Conservation (phyloP, 1,139 yeast species). For the Scheffersomyces insectosa region DNA sequence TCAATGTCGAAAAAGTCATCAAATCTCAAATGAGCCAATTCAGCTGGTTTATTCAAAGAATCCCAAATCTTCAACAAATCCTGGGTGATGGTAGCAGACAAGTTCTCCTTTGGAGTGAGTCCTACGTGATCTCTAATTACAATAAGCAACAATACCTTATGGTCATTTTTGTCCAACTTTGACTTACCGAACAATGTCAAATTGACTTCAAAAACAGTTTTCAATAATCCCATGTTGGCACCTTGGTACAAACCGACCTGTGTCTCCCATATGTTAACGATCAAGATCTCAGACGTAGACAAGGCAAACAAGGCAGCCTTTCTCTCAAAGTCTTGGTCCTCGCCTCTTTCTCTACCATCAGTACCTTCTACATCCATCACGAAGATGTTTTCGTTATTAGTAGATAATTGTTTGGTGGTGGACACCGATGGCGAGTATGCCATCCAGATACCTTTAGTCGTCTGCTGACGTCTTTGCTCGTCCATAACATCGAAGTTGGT, state of each 20-base stretch:
- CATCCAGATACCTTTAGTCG: constrained; percentile 96
- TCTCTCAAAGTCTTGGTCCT: constrained; percentile 96
- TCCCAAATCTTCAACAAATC: constrained; percentile 83
- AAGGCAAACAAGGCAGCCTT: constrained; percentile 94
- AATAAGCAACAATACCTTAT: constrained; percentile 76
- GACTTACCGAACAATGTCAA: constrained; percentile 67
- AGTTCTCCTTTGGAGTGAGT: constrained; percentile 74
- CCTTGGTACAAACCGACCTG: constrained; percentile 97
- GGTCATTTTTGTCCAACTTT: constrained; percentile 38
- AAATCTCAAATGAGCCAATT: constrained; percentile 52
- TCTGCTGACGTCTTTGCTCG: constrained; percentile 75
- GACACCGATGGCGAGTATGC: constrained; percentile 56
- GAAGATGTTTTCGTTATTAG: constrained; percentile 49
- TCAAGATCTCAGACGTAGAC: constrained; percentile 86
- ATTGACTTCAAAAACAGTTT: constrained; percentile 95
- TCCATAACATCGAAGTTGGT: constrained; percentile 94
- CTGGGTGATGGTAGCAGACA: constrained; percentile 63
- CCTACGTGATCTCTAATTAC: constrained; percentile 94
- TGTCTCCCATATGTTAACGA: constrained; percentile 94
- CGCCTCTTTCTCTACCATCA: constrained; percentile 97
- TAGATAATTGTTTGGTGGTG: constrained; percentile 17
- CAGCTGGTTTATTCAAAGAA: constrained; percentile 69
- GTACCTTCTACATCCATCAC: constrained; percentile 98
- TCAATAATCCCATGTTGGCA: constrained; percentile 92
- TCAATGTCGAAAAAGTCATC: constrained; percentile 82